A percentile compares a stretch with the other conserved stretches of the same genome.
phyloP scores from a whole-genome alignment of 2,329 filamentous ascomycete genomes.

The Claviceps cyperi region DNA sequence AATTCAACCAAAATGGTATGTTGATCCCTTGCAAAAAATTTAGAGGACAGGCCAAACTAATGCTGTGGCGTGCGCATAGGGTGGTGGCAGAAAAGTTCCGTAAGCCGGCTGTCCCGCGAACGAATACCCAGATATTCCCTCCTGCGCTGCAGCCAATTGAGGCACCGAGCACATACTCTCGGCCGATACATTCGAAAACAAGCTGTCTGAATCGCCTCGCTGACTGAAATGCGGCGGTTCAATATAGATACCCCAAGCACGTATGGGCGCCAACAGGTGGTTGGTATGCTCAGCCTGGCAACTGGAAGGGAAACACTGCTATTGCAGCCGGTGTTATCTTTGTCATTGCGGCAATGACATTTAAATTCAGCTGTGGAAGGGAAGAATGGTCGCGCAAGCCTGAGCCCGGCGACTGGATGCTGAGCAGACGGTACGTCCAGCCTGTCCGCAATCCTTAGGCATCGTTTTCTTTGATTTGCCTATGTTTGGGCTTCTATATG shows the following conservation, averaged over 20 bases:
- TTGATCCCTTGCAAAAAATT: neutral
- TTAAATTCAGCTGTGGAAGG: constrained; percentile 58
- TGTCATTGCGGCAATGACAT: constrained; percentile 53
- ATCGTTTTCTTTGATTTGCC: too few species aligned
- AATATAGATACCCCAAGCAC: constrained; percentile 79
- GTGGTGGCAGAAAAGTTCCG: constrained; percentile 58
- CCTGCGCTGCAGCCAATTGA: neutral
- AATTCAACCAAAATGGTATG: constrained; percentile 42
- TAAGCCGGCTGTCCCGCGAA: constrained; percentile 21
- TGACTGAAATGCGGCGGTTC: neutral
- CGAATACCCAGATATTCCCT: neutral
- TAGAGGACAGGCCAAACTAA: neutral
- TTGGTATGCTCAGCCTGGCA: constrained; percentile 89
- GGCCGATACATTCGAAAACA: constrained; percentile 2
- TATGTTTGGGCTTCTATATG: neutral
- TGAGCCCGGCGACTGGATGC: constrained; percentile 63
- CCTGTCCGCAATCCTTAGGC: too few species aligned
- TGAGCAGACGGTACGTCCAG: constrained; percentile 61
- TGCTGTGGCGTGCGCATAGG: constrained; percentile 28
- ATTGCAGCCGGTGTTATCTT: constrained; percentile 55
- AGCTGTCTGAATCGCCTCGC: neutral
- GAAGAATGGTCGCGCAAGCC: constrained; percentile 65
- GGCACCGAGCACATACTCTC: constrained; percentile 7
- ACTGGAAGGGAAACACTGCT: constrained; percentile 89
- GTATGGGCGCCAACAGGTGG: constrained; percentile 98